Evolutionary conservation across 495 filamentous ascomycete genomes (phyloP).

Genomic region (Neurospora sp.): DNA sequence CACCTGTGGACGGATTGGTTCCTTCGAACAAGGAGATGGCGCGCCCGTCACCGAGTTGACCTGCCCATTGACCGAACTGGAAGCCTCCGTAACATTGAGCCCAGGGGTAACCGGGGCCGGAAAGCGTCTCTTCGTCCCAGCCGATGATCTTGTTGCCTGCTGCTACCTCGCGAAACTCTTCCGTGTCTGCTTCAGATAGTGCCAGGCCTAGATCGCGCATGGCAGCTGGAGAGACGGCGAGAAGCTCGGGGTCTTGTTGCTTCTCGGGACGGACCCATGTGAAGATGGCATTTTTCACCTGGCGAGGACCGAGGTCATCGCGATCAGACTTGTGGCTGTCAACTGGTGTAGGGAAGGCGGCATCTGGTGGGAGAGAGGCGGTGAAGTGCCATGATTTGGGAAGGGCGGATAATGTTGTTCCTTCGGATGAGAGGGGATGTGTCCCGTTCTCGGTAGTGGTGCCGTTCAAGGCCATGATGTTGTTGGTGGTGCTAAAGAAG

Average conservation of each 20-base stretch:
- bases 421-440: slow-evolving; percentile 5
- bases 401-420: slow-evolving; percentile 51
- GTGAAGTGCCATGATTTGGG: slow-evolving; percentile 85
- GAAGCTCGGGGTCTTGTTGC: slow-evolving; percentile 60
- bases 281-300: slow-evolving; percentile 78
- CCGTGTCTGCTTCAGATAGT: slow-evolving; percentile 51
- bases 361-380: slow-evolving; percentile 65
- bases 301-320: slow-evolving; percentile 63
- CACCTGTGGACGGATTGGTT: slow-evolving; percentile 62
- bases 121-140: slow-evolving; percentile 46
- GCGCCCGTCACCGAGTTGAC: slow-evolving; percentile 88
- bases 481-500: slow-evolving; percentile 16
- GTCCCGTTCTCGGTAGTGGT: slow-evolving; percentile 10
- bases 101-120: slow-evolving; percentile 81
- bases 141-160: slow-evolving; percentile 70
- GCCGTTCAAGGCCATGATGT: slow-evolving; percentile 9
- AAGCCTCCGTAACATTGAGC: slow-evolving; percentile 94
- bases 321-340: slow-evolving; percentile 71
- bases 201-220: slow-evolving; percentile 69
- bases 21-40: slow-evolving; percentile 90
- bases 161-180: slow-evolving; percentile 68
- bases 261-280: slow-evolving; percentile 80
- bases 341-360: slow-evolving; percentile 68
- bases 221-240: slow-evolving; percentile 66
- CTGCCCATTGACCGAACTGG: slow-evolving; percentile 84